Percentiles rank a stretch among this genome's conserved stretches.
phyloP scores from a whole-genome alignment of 129 eudicot species.

The Silybum marianum region DNA sequence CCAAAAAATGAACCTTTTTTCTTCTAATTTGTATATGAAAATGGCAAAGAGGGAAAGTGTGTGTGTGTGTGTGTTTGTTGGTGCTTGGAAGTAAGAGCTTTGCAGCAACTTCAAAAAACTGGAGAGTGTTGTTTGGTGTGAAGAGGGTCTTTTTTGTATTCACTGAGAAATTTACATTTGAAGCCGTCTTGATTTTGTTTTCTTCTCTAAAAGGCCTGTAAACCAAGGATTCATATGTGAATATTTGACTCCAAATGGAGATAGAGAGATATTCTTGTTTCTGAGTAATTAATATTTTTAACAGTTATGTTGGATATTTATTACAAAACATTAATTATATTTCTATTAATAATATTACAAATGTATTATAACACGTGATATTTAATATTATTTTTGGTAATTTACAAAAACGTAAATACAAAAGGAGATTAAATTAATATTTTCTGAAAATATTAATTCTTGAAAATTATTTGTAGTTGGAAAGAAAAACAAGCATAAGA shows the following conservation, averaged over 20 bases:
- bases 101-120: slow-evolving; percentile 44
- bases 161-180: slow-evolving; percentile 50
- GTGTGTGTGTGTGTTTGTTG: slow-evolving; percentile 19
- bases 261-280: slow-evolving; percentile 26
- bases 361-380: too few relatives aligned
- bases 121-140: slow-evolving; percentile 31
- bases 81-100: slow-evolving; percentile 38
- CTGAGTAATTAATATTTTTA: slow-evolving; percentile 11
- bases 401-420: too few relatives aligned
- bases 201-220: slow-evolving; percentile 3
- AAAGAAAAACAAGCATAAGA: background rate
- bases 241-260: slow-evolving; percentile 7
- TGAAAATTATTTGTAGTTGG: background rate
- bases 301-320: background rate
- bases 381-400: too few relatives aligned
- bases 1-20: slow-evolving; percentile 35
- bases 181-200: slow-evolving; percentile 39
- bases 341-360: background rate
- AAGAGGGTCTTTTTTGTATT: slow-evolving; percentile 17
- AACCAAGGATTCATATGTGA: slow-evolving; percentile 18
- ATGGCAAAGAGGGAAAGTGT: slow-evolving; percentile 22
- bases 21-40: slow-evolving; percentile 25
- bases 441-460: background rate
- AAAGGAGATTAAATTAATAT: too few relatives aligned
- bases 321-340: background rate